Evolutionary conservation across 2,329 filamentous ascomycete species (phyloP).

Genomic region (Pseudocercospora crystallina): DNA sequence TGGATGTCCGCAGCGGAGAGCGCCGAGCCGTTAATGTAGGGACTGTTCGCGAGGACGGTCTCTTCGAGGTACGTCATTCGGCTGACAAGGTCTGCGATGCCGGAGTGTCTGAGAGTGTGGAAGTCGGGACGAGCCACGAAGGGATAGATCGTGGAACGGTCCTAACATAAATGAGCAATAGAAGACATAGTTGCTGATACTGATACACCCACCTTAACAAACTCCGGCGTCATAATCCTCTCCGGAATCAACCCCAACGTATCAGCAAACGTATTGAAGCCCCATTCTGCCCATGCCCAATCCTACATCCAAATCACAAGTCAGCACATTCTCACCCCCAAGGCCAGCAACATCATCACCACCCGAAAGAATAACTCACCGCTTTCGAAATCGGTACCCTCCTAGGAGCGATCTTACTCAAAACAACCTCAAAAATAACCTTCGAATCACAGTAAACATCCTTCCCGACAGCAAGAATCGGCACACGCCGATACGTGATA

Average conservation of each 20-base stretch:
- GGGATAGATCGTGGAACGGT: constrained; percentile 26
- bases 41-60: background rate
- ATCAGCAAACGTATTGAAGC: too few species aligned
- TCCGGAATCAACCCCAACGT: constrained; percentile 15
- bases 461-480: constrained; percentile 31
- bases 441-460: constrained; percentile 31
- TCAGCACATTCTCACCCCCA: too few species aligned
- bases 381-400: constrained; percentile 25
- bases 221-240: background rate
- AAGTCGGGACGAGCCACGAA: constrained; percentile 23
- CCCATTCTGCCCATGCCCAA: too few species aligned
- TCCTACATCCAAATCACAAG: too few species aligned
- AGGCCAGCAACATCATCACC: constrained; percentile 20
- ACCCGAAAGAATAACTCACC: constrained; percentile 26
- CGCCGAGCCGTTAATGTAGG: background rate
- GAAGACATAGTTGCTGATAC: too few species aligned
- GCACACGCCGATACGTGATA: constrained; percentile 34
- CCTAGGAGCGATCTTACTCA: constrained; percentile 15
- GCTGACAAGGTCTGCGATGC: background rate
- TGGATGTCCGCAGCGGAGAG: constrained; percentile 28
- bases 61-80: background rate
- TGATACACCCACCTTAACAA: background rate
- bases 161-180: too few species aligned
- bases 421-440: constrained; percentile 24
- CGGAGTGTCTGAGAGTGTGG: constrained; percentile 9